Base-by-base conservation (phyloP, 345 rosid genomes). In the Melastoma malabathricum region DNA sequence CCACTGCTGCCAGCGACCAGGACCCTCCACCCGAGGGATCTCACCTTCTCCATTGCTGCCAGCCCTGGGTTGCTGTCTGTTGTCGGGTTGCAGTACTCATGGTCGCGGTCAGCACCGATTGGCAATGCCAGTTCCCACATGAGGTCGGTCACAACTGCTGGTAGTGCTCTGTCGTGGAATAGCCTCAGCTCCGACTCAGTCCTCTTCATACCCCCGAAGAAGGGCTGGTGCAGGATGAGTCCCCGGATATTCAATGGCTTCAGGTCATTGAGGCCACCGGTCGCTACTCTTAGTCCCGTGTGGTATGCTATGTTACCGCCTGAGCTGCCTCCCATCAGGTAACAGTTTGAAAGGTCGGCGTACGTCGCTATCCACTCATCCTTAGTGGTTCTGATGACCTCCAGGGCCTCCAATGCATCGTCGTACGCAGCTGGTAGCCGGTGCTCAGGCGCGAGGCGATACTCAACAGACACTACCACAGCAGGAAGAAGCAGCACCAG, bases 81-180 rank as follows among this genome's bases (percentile, higher is more conserved):
- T 62, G 54, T 60, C 45, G 79, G 83, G 70, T 82, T 80, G 44
- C 74, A 66, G 23, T 73, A 80, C 78, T 72, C 76, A 2, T 83
- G 83, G 43, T 81, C 84, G 5, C 78, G 75, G 46, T 70, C 68
- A 44, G 23, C 71, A 0, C 82, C 81, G 0, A 50, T 8, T 3
- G 92, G 92, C 39, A 86, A 50, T 3, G 72, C 44, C 2, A 78
- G 50, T 9, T 76, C 68, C 95, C 86, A 86, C 68, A 78, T 56
- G 20, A 77, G 23, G 22, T 83, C 83, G 13, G 4, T 22, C 7
- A 49, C 58, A 0, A 19, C 12, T 0, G 45, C 59, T 0, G 86
- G 82, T 17, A 77, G 38, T 9, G 22, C 0, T 5, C 19, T 59
- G 44, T 72, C 61, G 49, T 70, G 54, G 13, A 0, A 55, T 12